These are phyloP conservation scores for Aspergillus sp. DNA, from an alignment of 2,329 filamentous ascomycete genomes.

Conservation along the genomic window DNA sequence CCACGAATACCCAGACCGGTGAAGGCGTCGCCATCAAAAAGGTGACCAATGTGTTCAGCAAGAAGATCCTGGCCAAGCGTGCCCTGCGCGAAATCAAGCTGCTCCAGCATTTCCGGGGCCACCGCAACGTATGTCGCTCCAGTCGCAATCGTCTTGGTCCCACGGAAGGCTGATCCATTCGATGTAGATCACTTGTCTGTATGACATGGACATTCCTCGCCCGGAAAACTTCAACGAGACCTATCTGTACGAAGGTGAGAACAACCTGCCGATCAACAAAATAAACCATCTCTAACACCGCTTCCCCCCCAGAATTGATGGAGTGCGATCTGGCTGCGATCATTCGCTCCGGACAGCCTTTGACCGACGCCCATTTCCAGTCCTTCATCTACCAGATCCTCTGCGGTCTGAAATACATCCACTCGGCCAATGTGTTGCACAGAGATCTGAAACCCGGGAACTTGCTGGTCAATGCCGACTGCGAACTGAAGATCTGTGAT, in stretches of 20 bases:
- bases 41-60: slow-evolving; percentile 99
- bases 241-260: slow-evolving; percentile 92
- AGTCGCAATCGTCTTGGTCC: slow-evolving; percentile 2
- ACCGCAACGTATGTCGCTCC: slow-evolving; percentile 68
- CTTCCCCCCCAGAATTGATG: slow-evolving; percentile 78
- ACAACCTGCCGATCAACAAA: neutral
- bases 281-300: slow-evolving; percentile 7
- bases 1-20: slow-evolving; percentile 83
- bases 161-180: slow-evolving; percentile 35
- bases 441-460: slow-evolving; percentile 97
- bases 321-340: slow-evolving; percentile 98
- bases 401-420: slow-evolving; percentile 97
- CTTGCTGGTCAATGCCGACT: slow-evolving; percentile 95
- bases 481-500: slow-evolving; percentile 98
- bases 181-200: slow-evolving; percentile 89
- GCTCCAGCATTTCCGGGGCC: slow-evolving; percentile 92
- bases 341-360: slow-evolving; percentile 91
- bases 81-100: slow-evolving; percentile 98
- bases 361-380: slow-evolving; percentile 98
- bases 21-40: slow-evolving; percentile 99
- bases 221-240: slow-evolving; percentile 99
- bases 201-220: slow-evolving; percentile 98
- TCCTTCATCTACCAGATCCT: slow-evolving; percentile 99
- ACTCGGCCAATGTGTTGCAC: slow-evolving; percentile 96
- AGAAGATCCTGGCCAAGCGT: slow-evolving; percentile 98